These are phyloP conservation scores for Vitis rotundifolia DNA, from an alignment of 164 flowering plant genomes.

Conservation along the genomic window DNA sequence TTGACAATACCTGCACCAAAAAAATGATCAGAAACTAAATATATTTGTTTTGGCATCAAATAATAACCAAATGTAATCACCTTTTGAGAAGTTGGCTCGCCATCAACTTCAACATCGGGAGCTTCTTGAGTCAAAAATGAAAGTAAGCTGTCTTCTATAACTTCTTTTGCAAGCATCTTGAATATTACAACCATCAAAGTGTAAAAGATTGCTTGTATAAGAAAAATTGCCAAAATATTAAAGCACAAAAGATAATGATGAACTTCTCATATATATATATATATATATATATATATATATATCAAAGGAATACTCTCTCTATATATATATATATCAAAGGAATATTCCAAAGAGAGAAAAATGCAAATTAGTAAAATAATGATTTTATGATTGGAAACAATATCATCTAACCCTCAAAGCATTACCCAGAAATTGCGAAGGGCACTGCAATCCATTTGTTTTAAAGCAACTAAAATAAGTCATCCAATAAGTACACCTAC, in stretches of 20 bases:
- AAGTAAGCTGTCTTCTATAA: slow-evolving; percentile 77
- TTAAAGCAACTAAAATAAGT: background rate
- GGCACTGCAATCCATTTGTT: background rate
- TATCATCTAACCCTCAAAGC: background rate
- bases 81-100: slow-evolving; percentile 61
- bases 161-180: slow-evolving; percentile 95
- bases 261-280: too few species aligned
- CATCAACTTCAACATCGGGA: slow-evolving; percentile 62
- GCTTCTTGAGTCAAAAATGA: slow-evolving; percentile 61
- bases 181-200: slow-evolving; percentile 11
- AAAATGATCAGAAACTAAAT: slow-evolving; percentile 13
- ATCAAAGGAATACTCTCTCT: too few species aligned
- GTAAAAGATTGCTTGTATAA: background rate
- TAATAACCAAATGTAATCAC: slow-evolving; percentile 26
- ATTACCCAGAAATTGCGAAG: background rate
- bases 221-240: background rate
- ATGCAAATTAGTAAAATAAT: too few species aligned
- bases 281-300: too few species aligned
- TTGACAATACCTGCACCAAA: slow-evolving; percentile 62
- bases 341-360: background rate
- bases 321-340: too few species aligned
- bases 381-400: background rate
- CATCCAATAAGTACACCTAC: slow-evolving; percentile 31
- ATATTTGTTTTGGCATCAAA: slow-evolving; percentile 2
- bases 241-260: background rate